phyloP scores from a whole-genome alignment of 2,329 filamentous ascomycete genomes.

The Ascochyta fabae region DNA sequence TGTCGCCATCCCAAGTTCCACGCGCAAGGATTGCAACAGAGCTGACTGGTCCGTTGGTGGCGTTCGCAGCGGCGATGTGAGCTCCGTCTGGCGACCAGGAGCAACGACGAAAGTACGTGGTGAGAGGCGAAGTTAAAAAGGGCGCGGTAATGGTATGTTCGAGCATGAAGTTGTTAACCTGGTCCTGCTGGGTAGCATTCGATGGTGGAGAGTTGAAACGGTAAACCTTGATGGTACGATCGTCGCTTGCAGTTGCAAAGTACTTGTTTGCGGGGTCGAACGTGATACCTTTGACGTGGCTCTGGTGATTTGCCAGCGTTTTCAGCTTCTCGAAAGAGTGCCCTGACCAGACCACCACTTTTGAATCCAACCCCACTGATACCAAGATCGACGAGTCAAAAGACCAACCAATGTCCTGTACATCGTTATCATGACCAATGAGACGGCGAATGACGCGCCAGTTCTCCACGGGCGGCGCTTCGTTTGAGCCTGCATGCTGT shows the following conservation, averaged over 20 bases:
- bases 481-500: slow-evolving; percentile 69
- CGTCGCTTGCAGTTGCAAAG: slow-evolving; percentile 97
- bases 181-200: slow-evolving; percentile 92
- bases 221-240: slow-evolving; percentile 95
- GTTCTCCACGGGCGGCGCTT: slow-evolving; percentile 92
- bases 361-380: slow-evolving; percentile 95
- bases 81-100: slow-evolving; percentile 98
- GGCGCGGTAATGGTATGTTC: slow-evolving; percentile 89
- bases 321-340: slow-evolving; percentile 98
- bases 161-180: slow-evolving; percentile 94
- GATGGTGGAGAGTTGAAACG: slow-evolving; percentile 86
- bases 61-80: slow-evolving; percentile 95
- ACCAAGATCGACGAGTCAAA: slow-evolving; percentile 94
- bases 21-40: slow-evolving; percentile 96
- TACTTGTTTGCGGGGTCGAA: slow-evolving; percentile 99
- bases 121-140: slow-evolving; percentile 89
- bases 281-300: slow-evolving; percentile 97
- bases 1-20: slow-evolving; percentile 91
- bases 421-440: slow-evolving; percentile 97
- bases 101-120: slow-evolving; percentile 94
- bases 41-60: slow-evolving; percentile 95
- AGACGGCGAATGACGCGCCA: slow-evolving; percentile 95
- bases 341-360: slow-evolving; percentile 97
- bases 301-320: slow-evolving; percentile 89
- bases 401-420: slow-evolving; percentile 97